Conservation (phyloP, 345 rosid species). For the Eucalyptus fibrosa region DNA sequence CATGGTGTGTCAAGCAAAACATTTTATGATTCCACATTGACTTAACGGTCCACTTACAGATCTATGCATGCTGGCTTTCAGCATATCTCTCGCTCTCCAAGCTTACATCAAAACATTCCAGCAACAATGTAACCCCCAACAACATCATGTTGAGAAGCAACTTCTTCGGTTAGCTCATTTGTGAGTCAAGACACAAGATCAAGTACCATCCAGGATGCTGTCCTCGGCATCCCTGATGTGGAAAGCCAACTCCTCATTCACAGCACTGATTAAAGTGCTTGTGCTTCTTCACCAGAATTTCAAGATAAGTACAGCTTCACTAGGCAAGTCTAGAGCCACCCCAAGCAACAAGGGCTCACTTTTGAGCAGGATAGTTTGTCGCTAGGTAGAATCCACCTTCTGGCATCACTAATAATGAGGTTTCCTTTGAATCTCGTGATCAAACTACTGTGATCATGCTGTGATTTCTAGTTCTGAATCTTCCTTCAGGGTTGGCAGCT, state of each 20-base stretch:
- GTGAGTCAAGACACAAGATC: background rate
- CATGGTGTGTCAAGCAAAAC: background rate
- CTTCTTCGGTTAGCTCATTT: background rate
- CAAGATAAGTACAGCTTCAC: conserved; percentile 29
- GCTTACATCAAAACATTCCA: background rate
- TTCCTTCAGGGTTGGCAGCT: conserved; percentile 20
- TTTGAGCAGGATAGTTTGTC: conserved; percentile 6
- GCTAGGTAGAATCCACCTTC: conserved; percentile 21
- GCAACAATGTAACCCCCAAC: background rate
- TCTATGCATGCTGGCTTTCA: background rate
- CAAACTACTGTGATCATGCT: conserved; percentile 29
- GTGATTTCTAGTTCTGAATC: conserved; percentile 30
- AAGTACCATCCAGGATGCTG: conserved; percentile 33
- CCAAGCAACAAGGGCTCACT: conserved; percentile 17
- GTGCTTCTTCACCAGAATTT: conserved; percentile 24
- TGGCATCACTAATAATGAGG: conserved; percentile 32
- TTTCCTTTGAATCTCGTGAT: conserved; percentile 57
- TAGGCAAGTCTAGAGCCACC: conserved; percentile 40
- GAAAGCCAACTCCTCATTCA: conserved; percentile 29
- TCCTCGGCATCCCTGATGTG: conserved; percentile 26
- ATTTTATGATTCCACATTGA: background rate
- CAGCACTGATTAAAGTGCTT: conserved; percentile 25
- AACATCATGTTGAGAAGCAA: background rate
- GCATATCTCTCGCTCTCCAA: background rate
- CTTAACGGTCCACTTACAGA: background rate